Conservation (phyloP, 352 stramenopile species). For the Phytophthora brassicae region DNA sequence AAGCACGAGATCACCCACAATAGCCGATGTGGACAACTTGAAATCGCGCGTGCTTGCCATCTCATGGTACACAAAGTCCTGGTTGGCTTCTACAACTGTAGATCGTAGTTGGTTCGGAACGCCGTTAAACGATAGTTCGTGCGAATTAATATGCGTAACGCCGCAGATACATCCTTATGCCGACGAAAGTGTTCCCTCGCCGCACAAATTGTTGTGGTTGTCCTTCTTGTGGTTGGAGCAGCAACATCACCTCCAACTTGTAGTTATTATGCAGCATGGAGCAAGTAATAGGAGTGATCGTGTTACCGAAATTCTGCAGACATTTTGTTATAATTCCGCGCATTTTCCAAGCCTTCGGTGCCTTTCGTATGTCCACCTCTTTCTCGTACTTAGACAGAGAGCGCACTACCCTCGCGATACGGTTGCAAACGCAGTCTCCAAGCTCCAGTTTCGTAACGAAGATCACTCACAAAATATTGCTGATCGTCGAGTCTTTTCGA, state of each 20-base stretch:
- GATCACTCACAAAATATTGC: constrained; percentile 90
- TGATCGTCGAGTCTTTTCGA: constrained; percentile 61
- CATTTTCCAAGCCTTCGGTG: constrained; percentile 51
- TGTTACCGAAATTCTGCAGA: constrained; percentile 93
- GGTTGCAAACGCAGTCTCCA: constrained; percentile 91
- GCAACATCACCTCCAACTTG: constrained; percentile 89
- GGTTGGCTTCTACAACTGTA: constrained; percentile 83
- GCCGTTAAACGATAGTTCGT: constrained; percentile 70
- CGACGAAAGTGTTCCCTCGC: constrained; percentile 79
- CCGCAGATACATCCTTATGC: constrained; percentile 80
- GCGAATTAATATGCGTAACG: constrained; percentile 75
- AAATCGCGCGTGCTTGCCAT: constrained; percentile 90
- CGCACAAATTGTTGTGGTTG: constrained; percentile 80
- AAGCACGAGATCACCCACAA: constrained; percentile 91
- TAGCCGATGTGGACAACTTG: constrained; percentile 49
- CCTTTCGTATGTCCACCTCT: constrained; percentile 35
- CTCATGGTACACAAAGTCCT: constrained; percentile 96
- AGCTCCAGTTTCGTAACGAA: constrained; percentile 91
- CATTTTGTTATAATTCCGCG: constrained; percentile 97
- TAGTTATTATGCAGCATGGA: constrained; percentile 95
- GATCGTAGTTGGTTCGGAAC: constrained; percentile 63
- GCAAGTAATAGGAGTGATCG: constrained; percentile 74
- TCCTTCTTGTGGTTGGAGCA: constrained; percentile 88
- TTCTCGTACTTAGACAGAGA: constrained; percentile 77
- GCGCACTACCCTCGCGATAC: constrained; percentile 92